Base-by-base conservation (phyloP, 208 protist genomes). In the Eutreptiella sp. region DNA sequence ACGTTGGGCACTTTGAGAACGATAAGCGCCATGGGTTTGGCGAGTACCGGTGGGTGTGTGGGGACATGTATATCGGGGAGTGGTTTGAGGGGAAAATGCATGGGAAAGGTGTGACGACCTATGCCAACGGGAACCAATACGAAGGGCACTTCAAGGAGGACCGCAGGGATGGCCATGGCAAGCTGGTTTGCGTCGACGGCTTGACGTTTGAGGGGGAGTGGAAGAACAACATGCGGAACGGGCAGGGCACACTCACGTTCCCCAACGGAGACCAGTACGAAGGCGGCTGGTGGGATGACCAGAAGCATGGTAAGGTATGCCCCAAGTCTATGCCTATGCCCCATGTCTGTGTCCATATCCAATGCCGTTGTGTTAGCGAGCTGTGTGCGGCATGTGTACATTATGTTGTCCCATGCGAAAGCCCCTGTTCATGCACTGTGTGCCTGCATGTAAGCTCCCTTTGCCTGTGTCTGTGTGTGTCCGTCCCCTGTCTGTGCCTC, bases 11-110 rank as follows among this genome's bases (percentile, higher is more conserved):
- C 72, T 92, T 89, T 70, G 58, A 70, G 14, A 55, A 87, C 35
- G 88, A 92, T 68, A 82, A 81, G 63, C 75, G 81, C 67, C 60
- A 92, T 7, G 85, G 85, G 5, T 74, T 85, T 45, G 85, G 85
- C 60, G 63, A 86, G 19, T 92, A 92, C 63, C 61, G 64, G 35
- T 88, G 84, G 61, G 45, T 53, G 3, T 76, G 77, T 24, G 82
- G 84, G 31, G 85, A 87, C 63, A 58, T 59, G 34, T 92, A 89
- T 70, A 29, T 88, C 7, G 86, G 86, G n/a, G 61, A 84, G 41
- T 92, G 86, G 84, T 55, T 32, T 33, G 58, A 32, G 3, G 83
- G 81, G 9, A 57, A 81, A 66, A 90, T 90, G 87, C 38, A 84
- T 45, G 87, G 87, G 11, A 65, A 82, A 46, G 87, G 88, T 28